A percentile compares a stretch with the other conserved stretches of the same genome.
These are phyloP conservation scores for Lagenidium sp. DNA, from an alignment of 352 stramenopile species.

Conservation along the genomic window DNA sequence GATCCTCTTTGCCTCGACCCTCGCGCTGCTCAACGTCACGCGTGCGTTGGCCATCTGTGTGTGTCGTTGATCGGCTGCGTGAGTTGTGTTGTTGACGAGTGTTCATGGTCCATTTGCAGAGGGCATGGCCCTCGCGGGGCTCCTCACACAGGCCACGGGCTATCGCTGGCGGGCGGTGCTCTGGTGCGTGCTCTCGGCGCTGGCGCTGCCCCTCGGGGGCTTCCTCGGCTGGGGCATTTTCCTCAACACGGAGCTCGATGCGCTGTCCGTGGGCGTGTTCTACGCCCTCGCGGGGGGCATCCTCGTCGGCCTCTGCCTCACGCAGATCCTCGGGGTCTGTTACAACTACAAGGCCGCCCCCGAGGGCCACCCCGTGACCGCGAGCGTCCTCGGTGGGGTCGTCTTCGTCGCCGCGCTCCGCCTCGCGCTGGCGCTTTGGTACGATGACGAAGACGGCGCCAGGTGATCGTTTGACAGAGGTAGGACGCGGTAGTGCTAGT, in stretches of 20 bases:
- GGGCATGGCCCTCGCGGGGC: conserved; percentile 10
- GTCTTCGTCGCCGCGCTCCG: conserved; percentile 9
- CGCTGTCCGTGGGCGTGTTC: conserved; percentile 3
- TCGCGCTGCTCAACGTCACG: conserved; percentile 15
- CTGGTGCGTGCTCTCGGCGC: conserved; percentile 13
- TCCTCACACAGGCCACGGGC: conserved; percentile 9
- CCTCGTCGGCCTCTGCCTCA: conserved; percentile 12
- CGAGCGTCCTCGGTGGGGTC: conserved; percentile 11
- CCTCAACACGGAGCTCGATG: conserved; percentile 2
- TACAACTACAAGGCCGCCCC: conserved; percentile 14
- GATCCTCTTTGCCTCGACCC: conserved; percentile 10
- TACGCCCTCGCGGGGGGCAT: conserved; percentile 8
- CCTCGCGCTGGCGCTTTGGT: conserved; percentile 12
- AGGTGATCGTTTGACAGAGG: not conserved
- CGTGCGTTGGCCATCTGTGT: too few relatives aligned
- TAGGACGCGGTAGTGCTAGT: not conserved
- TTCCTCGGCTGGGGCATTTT: conserved; percentile 12
- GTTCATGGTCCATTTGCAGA: conserved; percentile 3
- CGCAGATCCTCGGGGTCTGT: conserved; percentile 15
- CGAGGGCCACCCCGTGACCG: conserved; percentile 7
- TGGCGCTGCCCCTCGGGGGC: conserved; percentile 12
- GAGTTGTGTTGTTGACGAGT: not conserved
- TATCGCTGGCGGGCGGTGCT: conserved; percentile 16
- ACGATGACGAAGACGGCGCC: conserved; percentile 3
- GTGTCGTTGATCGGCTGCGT: too few relatives aligned